A percentile compares a stretch with the other conserved stretches of the same genome.
phyloP scores from a whole-genome alignment of 1,284 basidiomycete genomes.

The Trichosporon sp. region DNA sequence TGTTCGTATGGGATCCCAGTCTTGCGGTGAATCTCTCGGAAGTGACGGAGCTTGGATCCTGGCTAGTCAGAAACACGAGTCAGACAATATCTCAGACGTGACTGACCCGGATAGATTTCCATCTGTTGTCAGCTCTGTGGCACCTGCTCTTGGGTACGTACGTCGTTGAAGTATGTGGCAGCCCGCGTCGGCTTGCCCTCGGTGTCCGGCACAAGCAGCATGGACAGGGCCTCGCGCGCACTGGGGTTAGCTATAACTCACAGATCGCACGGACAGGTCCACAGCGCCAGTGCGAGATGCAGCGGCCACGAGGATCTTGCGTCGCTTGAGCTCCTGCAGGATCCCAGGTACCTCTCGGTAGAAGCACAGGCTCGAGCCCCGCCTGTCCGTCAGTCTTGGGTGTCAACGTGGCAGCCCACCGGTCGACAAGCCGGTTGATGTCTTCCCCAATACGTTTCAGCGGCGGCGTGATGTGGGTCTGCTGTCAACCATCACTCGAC shows the following conservation, averaged over 20 bases:
- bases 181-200: constrained; percentile 56
- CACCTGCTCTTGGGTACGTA: constrained; percentile 18
- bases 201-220: constrained; percentile 61
- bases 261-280: constrained; percentile 58
- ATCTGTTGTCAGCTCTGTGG: constrained; percentile 45
- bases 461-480: constrained; percentile 55
- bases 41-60: constrained; percentile 79
- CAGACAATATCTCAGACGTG: neutral
- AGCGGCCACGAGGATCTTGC: constrained; percentile 62
- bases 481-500: constrained; percentile 2
- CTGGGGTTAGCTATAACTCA: constrained; percentile 49
- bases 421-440: constrained; percentile 61
- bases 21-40: constrained; percentile 66
- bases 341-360: constrained; percentile 74
- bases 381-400: constrained; percentile 45
- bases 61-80: neutral
- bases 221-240: constrained; percentile 65
- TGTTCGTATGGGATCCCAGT: constrained; percentile 77
- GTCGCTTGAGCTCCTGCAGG: constrained; percentile 58
- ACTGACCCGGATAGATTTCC: constrained; percentile 74
- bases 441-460: constrained; percentile 58
- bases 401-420: constrained; percentile 44
- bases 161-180: constrained; percentile 64
- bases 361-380: constrained; percentile 60
- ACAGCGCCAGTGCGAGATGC: constrained; percentile 71